Conservation (phyloP, 371 early-diverging fungal species). For the Mucor irregularis region DNA sequence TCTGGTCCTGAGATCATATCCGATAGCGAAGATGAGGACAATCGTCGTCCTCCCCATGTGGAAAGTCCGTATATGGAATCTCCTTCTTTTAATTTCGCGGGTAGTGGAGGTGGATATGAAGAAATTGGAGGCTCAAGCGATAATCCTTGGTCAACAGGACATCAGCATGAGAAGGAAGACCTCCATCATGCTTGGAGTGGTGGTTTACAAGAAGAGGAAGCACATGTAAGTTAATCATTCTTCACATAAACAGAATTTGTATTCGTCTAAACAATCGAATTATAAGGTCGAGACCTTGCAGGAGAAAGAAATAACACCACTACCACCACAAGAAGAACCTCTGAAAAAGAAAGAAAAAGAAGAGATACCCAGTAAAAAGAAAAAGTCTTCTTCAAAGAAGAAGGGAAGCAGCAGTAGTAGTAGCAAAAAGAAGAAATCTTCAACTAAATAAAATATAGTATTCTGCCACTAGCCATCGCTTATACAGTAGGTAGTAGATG, state of each 20-base stretch:
- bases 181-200: not conserved
- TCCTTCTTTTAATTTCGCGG: constrained; percentile 5
- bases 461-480: too few relatives aligned
- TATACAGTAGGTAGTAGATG: too few relatives aligned
- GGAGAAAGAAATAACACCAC: too few relatives aligned
- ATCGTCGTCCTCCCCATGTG: not conserved
- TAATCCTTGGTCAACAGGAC: constrained; percentile 28
- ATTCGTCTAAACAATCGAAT: not conserved
- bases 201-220: not conserved
- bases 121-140: constrained; percentile 27
- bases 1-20: constrained; percentile 16
- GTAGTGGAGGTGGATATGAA: constrained; percentile 20
- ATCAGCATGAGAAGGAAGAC: not conserved
- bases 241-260: not conserved
- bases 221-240: not conserved
- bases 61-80: constrained; percentile 4
- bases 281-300: too few relatives aligned
- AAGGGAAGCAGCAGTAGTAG: too few relatives aligned
- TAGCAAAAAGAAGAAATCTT: not conserved
- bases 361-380: not conserved
- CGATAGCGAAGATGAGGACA: constrained; percentile 33
- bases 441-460: too few relatives aligned
- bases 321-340: not conserved
- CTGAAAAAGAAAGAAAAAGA: not conserved
- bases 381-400: not conserved